Percentiles rank a stretch among this genome's conserved stretches.
Conservation (phyloP, 202 grass and related monocot genomes). For the Saccharum hybrid region DNA sequence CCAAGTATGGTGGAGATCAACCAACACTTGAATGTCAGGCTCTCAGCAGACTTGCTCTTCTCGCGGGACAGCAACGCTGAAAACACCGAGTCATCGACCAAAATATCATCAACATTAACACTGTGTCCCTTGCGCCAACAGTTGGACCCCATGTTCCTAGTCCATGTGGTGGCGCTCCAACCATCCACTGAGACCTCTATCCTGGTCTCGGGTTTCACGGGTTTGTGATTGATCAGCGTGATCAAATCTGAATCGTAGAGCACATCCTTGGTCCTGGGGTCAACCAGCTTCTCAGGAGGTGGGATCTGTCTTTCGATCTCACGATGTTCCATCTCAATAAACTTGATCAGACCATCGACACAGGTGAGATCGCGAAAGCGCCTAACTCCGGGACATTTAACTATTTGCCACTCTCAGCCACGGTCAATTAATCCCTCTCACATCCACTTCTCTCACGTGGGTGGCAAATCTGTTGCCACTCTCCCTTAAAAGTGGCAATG, state of each 20-base stretch:
- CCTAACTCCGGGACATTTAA: too few relatives aligned
- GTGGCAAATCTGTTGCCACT: too few relatives aligned
- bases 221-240: not conserved
- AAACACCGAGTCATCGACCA: not conserved
- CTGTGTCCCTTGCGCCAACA: not conserved
- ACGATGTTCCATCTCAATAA: constrained; percentile 31
- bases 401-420: too few relatives aligned
- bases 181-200: not conserved
- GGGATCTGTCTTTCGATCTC: not conserved
- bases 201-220: not conserved
- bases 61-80: not conserved
- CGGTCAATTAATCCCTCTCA: too few relatives aligned
- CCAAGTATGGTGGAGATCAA: too few relatives aligned
- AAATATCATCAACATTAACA: constrained; percentile 24
- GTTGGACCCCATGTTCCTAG: not conserved
- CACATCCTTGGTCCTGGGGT: not conserved
- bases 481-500: too few relatives aligned
- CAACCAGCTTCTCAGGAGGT: not conserved
- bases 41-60: not conserved
- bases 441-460: too few relatives aligned
- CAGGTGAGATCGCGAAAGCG: not conserved
- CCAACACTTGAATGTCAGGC: not conserved
- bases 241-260: constrained; percentile 31
- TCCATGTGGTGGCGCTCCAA: constrained; percentile 33
- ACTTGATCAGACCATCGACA: not conserved